Conservation (phyloP, 164 flowering plant genomes). For the Magnolia kwangsiensis region DNA sequence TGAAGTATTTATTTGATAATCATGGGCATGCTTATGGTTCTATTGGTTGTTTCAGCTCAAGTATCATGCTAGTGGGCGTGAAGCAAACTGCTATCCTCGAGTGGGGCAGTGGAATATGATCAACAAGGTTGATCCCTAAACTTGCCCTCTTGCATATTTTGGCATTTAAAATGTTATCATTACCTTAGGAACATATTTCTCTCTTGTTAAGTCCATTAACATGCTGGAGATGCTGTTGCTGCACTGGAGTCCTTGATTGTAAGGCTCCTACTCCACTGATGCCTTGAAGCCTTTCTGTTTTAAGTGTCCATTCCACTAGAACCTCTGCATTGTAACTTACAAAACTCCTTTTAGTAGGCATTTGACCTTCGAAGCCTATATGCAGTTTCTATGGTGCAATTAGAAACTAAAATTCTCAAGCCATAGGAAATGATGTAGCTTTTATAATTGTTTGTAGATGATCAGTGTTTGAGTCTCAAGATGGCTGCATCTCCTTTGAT, state of each 20-base stretch:
- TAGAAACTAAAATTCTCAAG: too few relatives aligned
- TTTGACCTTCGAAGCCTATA: conserved; percentile 19
- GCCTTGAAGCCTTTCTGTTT: conserved; percentile 4
- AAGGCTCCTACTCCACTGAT: too few relatives aligned
- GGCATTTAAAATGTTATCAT: neutral
- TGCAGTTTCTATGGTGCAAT: too few relatives aligned
- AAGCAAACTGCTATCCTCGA: conserved; percentile 42
- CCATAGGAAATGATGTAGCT: too few relatives aligned
- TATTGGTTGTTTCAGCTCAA: conserved; percentile 43
- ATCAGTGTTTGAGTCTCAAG: too few relatives aligned
- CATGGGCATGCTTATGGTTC: too few relatives aligned
- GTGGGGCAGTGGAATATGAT: conserved; percentile 98
- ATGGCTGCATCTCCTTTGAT: too few relatives aligned
- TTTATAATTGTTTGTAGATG: conserved; percentile 5
- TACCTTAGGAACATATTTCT: neutral
- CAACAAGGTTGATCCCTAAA: conserved; percentile 41
- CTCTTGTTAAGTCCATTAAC: neutral
- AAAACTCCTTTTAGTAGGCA: conserved; percentile 23
- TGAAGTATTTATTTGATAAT: too few relatives aligned
- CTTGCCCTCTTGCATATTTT: conserved; percentile 3
- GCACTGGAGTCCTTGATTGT: too few relatives aligned
- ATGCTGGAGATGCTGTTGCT: too few relatives aligned
- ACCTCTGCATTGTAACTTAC: conserved; percentile 11
- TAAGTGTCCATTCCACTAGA: too few relatives aligned
- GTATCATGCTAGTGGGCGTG: conserved; percentile 60